A percentile compares a stretch with the other conserved stretches of the same genome.
These are phyloP conservation scores for Nitzschia sp. DNA, from an alignment of 108 stramenopile species.

Conservation along the genomic window DNA sequence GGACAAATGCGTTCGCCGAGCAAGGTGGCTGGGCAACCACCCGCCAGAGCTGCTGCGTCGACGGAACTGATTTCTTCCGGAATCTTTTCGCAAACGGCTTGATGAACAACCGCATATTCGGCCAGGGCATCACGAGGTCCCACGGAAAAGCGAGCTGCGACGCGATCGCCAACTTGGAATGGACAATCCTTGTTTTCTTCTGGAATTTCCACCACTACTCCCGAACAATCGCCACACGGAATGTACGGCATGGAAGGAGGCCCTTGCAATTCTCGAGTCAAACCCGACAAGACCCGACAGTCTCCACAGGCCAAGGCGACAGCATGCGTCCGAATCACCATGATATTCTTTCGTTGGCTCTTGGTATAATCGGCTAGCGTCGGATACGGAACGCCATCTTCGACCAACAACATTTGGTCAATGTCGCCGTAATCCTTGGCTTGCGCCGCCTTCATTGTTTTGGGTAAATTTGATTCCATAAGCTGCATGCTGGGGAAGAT, in stretches of 20 bases:
- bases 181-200: constrained; percentile 30
- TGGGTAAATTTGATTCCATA: too few species aligned
- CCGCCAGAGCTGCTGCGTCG: constrained; percentile 58
- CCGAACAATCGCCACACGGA: constrained; percentile 69
- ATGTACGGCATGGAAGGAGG: constrained; percentile 69
- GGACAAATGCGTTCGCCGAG: constrained; percentile 45
- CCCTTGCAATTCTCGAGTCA: constrained; percentile 62
- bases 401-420: constrained; percentile 52
- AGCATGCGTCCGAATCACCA: constrained; percentile 47
- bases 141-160: constrained; percentile 55
- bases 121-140: constrained; percentile 59
- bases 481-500: background rate
- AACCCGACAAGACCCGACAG: constrained; percentile 55
- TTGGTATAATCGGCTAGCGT: constrained; percentile 14
- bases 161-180: constrained; percentile 57
- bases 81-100: constrained; percentile 48
- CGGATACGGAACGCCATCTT: constrained; percentile 44
- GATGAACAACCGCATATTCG: constrained; percentile 55
- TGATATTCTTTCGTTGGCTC: constrained; percentile 32
- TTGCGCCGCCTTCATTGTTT: constrained; percentile 59
- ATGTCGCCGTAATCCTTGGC: constrained; percentile 56
- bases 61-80: constrained; percentile 41
- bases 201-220: constrained; percentile 50
- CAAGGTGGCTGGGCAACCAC: constrained; percentile 43
- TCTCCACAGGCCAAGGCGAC: constrained; percentile 73